Evolutionary conservation across 257 asterid genomes (phyloP).

Genomic region (Linaria vulgaris): DNA sequence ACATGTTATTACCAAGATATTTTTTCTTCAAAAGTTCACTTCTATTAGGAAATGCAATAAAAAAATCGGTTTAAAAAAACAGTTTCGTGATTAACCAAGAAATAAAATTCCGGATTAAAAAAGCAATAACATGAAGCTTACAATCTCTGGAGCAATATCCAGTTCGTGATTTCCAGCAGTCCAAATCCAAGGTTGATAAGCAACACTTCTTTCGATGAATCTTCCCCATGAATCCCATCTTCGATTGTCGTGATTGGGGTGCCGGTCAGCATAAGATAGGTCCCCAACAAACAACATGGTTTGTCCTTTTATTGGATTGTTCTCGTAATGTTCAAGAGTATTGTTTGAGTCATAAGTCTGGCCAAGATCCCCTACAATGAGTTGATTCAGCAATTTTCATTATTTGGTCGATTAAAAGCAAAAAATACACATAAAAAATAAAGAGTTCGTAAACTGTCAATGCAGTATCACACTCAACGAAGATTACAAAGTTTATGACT

Average conservation of each 20-base stretch:
- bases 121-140: conserved; percentile 20
- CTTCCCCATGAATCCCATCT: conserved; percentile 95
- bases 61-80: background rate
- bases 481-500: too few relatives aligned
- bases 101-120: background rate
- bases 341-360: conserved; percentile 74
- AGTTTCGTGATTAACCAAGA: too few relatives aligned
- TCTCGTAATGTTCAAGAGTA: conserved; percentile 69
- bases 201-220: conserved; percentile 69
- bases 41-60: background rate
- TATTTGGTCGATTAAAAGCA: too few relatives aligned
- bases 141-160: conserved; percentile 76
- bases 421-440: too few relatives aligned
- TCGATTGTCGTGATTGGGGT: conserved; percentile 61
- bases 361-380: conserved; percentile 73
- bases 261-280: conserved; percentile 69
- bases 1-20: background rate
- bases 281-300: conserved; percentile 73
- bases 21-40: conserved; percentile 1
- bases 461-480: too few relatives aligned
- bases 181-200: conserved; percentile 97
- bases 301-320: conserved; percentile 62
- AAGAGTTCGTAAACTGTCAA: too few relatives aligned
- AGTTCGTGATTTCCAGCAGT: conserved; percentile 76
- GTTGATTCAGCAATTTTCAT: background rate